Evolutionary conservation across 306 rosid genomes (phyloP).

Genomic region (Dicorynia guianensis): DNA sequence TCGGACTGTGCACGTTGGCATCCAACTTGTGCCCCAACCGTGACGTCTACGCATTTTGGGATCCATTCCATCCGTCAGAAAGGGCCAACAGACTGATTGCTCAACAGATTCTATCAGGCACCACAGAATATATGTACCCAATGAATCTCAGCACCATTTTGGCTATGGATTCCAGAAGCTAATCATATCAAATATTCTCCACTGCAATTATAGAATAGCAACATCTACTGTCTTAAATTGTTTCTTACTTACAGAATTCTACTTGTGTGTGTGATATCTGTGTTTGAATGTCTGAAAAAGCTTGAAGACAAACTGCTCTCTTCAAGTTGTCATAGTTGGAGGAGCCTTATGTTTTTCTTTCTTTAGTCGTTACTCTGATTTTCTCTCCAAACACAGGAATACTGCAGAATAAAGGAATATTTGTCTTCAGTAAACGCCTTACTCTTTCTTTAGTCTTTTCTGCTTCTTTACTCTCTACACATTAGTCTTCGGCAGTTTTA

Average conservation of each 20-base stretch:
- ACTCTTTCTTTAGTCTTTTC: neutral
- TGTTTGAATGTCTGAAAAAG: constrained; percentile 17
- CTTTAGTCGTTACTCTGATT: neutral
- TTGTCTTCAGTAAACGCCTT: neutral
- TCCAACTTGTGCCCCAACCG: constrained; percentile 77
- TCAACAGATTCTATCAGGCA: constrained; percentile 51
- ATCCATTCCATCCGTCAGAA: constrained; percentile 78
- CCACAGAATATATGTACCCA: constrained; percentile 71
- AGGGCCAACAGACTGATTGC: constrained; percentile 56
- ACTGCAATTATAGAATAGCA: constrained; percentile 25
- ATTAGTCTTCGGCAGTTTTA: too few species aligned
- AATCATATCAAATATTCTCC: neutral
- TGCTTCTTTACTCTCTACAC: too few species aligned
- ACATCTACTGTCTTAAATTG: neutral
- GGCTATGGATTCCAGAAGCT: constrained; percentile 61
- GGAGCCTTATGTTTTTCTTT: neutral
- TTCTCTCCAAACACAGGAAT: neutral
- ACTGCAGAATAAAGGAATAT: constrained; percentile 27
- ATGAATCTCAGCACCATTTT: constrained; percentile 86
- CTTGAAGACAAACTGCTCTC: constrained; percentile 11
- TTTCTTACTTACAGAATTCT: neutral
- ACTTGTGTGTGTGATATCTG: neutral
- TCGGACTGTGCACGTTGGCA: constrained; percentile 66
- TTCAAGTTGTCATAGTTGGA: constrained; percentile 7
- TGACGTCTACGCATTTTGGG: constrained; percentile 77